Conservation (phyloP, 768 basidiomycete species). For the Phylloporus sp. region DNA sequence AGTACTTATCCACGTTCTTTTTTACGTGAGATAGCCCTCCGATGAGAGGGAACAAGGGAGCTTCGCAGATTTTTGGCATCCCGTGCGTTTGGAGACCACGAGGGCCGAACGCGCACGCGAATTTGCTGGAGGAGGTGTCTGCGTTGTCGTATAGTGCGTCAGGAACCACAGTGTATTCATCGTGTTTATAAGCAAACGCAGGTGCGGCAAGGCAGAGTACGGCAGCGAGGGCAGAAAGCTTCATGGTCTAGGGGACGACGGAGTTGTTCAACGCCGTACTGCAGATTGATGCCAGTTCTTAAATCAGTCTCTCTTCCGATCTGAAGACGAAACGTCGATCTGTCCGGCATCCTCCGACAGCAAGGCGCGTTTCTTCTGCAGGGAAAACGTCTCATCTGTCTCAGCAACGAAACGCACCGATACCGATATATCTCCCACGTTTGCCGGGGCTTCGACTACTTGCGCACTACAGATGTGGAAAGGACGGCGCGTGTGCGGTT, state of each 20-base stretch:
- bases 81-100: too few species aligned
- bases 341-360: background rate
- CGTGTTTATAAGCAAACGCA: background rate
- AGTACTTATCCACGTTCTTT: too few species aligned
- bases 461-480: too few species aligned
- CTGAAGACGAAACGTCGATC: background rate
- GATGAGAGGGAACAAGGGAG: too few species aligned
- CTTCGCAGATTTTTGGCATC: too few species aligned
- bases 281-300: too few species aligned
- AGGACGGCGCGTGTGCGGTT: too few species aligned
- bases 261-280: too few species aligned
- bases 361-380: background rate
- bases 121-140: slow-evolving; percentile 34
- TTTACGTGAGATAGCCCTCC: too few species aligned
- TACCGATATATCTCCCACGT: background rate
- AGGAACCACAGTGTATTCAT: slow-evolving; percentile 31
- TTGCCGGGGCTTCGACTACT: too few species aligned
- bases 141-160: slow-evolving; percentile 50
- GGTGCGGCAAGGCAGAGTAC: slow-evolving; percentile 10
- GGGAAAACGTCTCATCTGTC: background rate
- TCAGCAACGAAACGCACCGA: background rate
- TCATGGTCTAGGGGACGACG: slow-evolving; percentile 7
- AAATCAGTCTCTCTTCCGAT: background rate
- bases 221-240: background rate
- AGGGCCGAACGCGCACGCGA: slow-evolving; percentile 52